A percentile compares a stretch with the other conserved stretches of the same genome.
phyloP scores from a whole-genome alignment of 2,329 filamentous ascomycete species.

The Aureobasidium sp. region DNA sequence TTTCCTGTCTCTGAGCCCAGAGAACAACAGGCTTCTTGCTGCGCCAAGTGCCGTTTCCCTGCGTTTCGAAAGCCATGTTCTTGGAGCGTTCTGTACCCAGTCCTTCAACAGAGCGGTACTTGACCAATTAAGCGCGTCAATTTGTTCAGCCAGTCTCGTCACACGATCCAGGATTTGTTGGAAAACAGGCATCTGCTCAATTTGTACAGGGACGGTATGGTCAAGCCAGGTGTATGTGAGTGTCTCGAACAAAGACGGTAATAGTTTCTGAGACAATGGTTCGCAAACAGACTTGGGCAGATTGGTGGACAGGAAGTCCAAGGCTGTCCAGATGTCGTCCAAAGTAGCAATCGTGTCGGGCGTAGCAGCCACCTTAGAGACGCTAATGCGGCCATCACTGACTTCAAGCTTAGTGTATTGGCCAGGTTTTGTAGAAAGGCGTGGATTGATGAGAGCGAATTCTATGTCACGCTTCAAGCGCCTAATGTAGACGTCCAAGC shows the following conservation, averaged over 20 bases:
- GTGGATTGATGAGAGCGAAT: conserved; percentile 23
- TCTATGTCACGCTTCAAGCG: conserved; percentile 26
- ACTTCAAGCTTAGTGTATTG: conserved; percentile 18
- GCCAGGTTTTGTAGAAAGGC: conserved; percentile 20
- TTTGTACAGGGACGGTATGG: conserved; percentile 64
- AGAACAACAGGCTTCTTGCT: conserved; percentile 61
- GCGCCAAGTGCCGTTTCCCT: conserved; percentile 71
- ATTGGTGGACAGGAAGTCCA: conserved; percentile 44
- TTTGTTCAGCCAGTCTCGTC: conserved; percentile 53
- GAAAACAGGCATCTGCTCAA: conserved; percentile 65
- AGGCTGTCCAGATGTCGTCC: conserved; percentile 36
- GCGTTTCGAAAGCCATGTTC: conserved; percentile 78
- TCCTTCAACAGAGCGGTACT: conserved; percentile 54
- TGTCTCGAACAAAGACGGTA: conserved; percentile 60
- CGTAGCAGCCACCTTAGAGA: conserved; percentile 1
- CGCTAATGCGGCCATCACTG: conserved; percentile 24
- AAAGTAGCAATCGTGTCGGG: conserved; percentile 30
- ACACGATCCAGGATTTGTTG: conserved; percentile 62
- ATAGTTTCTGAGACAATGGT: conserved; percentile 60
- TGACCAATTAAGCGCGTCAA: conserved; percentile 59
- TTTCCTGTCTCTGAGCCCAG: conserved; percentile 59
- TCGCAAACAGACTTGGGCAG: conserved; percentile 43
- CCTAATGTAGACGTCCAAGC: conserved; percentile 17
- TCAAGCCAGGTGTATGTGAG: conserved; percentile 71
- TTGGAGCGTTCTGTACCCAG: conserved; percentile 75